phyloP scores from a whole-genome alignment of 441 rosid species.

The Viola pubescens region DNA sequence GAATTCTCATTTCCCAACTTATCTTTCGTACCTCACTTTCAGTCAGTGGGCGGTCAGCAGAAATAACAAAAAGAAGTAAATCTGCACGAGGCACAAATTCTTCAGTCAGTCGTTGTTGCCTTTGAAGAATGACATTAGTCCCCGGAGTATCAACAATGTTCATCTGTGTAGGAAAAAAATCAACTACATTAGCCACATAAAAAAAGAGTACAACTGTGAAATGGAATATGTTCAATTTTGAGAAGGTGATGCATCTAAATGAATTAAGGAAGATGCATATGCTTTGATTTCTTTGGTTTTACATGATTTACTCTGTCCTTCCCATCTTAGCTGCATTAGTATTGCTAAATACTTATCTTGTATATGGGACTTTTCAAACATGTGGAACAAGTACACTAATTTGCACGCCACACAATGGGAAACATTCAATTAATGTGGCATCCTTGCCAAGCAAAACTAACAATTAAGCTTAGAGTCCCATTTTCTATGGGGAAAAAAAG shows the following conservation, averaged over 20 bases:
- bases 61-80: conserved; percentile 85
- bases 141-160: conserved; percentile 90
- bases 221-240: background rate
- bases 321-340: too few relatives aligned
- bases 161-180: conserved; percentile 46
- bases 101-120: conserved; percentile 92
- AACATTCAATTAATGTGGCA: background rate
- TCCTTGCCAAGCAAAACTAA: background rate
- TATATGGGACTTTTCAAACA: too few relatives aligned
- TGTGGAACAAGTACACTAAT: too few relatives aligned
- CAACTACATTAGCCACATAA: conserved; percentile 18
- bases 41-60: conserved; percentile 93
- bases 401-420: background rate
- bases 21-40: conserved; percentile 82
- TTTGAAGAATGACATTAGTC: conserved; percentile 91
- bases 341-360: too few relatives aligned
- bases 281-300: conserved; percentile 1
- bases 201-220: conserved; percentile 1
- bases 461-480: background rate
- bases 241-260: conserved; percentile 3
- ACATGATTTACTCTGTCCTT: too few relatives aligned
- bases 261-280: background rate
- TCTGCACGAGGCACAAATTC: conserved; percentile 94
- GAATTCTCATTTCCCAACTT: background rate
- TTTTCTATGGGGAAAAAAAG: background rate